A percentile compares a stretch with the other conserved stretches of the same genome.
Evolutionary conservation across 331 rosid genomes (phyloP).

Genomic region (Malus hybrid): DNA sequence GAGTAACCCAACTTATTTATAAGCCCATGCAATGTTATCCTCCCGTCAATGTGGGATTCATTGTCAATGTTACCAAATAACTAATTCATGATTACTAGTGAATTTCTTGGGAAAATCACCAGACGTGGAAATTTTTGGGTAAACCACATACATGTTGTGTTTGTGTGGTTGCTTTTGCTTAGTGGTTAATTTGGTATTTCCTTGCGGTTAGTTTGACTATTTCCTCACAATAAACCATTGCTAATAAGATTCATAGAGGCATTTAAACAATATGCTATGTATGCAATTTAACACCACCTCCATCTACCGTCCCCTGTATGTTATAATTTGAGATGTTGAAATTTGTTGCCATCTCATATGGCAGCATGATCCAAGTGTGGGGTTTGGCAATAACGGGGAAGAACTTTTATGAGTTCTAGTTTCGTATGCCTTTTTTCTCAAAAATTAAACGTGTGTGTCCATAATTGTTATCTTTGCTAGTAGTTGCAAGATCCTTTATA

Average conservation of each 20-base stretch:
- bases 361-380: neutral
- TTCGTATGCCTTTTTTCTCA: neutral
- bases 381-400: neutral
- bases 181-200: neutral
- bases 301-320: neutral
- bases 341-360: conserved; percentile 14
- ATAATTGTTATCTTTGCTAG: neutral
- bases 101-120: no score
- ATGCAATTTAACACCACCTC: neutral
- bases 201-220: neutral
- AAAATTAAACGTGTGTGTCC: neutral
- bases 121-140: no score
- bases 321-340: conserved; percentile 14
- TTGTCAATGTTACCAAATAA: no score
- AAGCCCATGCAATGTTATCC: no score
- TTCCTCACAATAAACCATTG: neutral
- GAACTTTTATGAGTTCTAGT: neutral
- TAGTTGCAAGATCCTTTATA: conserved; percentile 14
- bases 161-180: no score
- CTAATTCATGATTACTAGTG: no score
- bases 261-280: neutral
- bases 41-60: no score
- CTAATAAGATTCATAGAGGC: neutral
- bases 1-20: no score
- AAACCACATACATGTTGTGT: no score